Evolutionary conservation across 106 monocot genomes (phyloP), one percentile per base, ranked within the genome.

Genomic region (Vanilla planifolia): DNA sequence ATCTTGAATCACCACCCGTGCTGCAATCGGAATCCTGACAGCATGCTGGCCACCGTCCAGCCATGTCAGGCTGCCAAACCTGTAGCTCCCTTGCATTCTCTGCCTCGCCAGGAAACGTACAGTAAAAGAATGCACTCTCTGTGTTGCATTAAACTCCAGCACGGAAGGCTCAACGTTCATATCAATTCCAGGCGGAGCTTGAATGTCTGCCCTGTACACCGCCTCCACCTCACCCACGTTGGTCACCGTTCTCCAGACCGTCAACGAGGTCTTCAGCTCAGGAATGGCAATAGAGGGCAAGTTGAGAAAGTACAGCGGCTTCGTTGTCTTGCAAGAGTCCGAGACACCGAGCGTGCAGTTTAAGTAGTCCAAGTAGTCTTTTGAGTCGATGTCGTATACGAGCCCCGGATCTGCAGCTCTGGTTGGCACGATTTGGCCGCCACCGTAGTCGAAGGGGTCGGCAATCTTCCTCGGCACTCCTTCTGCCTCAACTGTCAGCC

Each of bases 51-150:
- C 28, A 45, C 45, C 45, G 64, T 89, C 85, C 20, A 67, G 60
- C 89, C 89, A 89, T 8, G 73, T 30, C 36, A 89, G 59, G 53
- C 84, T 89, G 11, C 89, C 89, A 34, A 89, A 89, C 21, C 42
- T 30, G 43, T 78, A 85, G 8, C 77, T 67, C 0, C 81, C 78
- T 48, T 79, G 69, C 52, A 89, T 71, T 40, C 58, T 67, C 14
- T 75, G 20, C 3, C 22, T 55, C 9, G 85, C 22, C 24, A 11
- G 37, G 47, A 89, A 70, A 8, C 34, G 66, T 16, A 79, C 78
- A 50, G 55, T 63, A 60, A 89, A 89, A 6, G 36, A 60, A n/a
- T 75, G 23, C 33, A 51, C 67, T 6, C 9, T 69, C 0, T 73
- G 50, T 2, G 75, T 77, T 2, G 77, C 62, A 64, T 81, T 81